These are phyloP conservation scores for Claviceps digitariae DNA, from an alignment of 2,329 filamentous ascomycete genomes.

Conservation along the genomic window DNA sequence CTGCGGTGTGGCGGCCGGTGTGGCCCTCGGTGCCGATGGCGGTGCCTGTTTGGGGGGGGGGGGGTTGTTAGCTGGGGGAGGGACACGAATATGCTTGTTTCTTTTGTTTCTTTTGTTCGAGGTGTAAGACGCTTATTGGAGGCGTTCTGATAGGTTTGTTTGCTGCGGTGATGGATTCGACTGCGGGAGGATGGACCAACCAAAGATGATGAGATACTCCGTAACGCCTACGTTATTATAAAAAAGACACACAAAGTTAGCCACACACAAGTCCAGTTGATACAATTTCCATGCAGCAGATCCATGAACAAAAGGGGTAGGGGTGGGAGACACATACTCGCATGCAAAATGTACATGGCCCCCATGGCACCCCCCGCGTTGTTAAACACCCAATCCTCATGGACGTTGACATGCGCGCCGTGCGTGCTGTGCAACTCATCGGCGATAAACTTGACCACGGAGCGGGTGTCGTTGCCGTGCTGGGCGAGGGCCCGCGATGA, in stretches of 20 bases:
- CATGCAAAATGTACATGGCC: slow-evolving; percentile 80
- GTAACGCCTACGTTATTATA: slow-evolving; percentile 52
- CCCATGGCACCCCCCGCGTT: slow-evolving; percentile 88
- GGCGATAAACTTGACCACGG: slow-evolving; percentile 57
- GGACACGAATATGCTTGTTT: background rate
- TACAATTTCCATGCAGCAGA: too few species aligned
- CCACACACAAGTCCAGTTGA: too few species aligned
- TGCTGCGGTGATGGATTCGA: background rate
- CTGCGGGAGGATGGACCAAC: slow-evolving; percentile 15
- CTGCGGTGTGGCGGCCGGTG: slow-evolving; percentile 75
- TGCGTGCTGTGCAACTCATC: slow-evolving; percentile 44
- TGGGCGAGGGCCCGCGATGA: slow-evolving; percentile 49
- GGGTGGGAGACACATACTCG: slow-evolving; percentile 42
- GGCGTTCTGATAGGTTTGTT: background rate
- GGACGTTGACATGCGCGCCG: slow-evolving; percentile 46
- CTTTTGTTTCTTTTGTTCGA: background rate
- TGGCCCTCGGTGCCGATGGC: slow-evolving; percentile 78
- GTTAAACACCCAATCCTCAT: slow-evolving; percentile 84
- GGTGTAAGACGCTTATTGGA: background rate
- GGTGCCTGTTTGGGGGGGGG: slow-evolving; percentile 31
- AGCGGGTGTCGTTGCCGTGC: slow-evolving; percentile 63
- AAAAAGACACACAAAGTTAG: too few species aligned
- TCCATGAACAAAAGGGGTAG: background rate
- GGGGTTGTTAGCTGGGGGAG: background rate
- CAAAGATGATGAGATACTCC: slow-evolving; percentile 84